Conservation (phyloP, 305 asterid species). For the Galium porrigens region DNA sequence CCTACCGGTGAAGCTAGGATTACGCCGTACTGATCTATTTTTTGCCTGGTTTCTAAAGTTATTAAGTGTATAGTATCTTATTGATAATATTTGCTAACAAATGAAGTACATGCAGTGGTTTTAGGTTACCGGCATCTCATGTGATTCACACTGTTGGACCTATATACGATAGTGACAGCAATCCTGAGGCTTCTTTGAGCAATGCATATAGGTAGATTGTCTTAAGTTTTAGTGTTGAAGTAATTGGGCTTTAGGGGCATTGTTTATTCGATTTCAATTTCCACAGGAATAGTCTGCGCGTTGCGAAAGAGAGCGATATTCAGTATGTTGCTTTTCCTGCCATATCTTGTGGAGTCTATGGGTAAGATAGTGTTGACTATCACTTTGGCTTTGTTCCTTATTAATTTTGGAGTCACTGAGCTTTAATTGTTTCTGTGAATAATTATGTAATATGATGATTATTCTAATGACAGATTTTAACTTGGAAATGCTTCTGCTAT, state of each 20-base stretch:
- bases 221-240: not conserved
- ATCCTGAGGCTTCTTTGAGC: conserved; percentile 52
- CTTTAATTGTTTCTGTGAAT: not conserved
- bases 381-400: not conserved
- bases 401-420: not conserved
- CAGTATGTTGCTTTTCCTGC: conserved; percentile 77
- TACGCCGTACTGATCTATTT: conserved; percentile 41
- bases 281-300: conserved; percentile 61
- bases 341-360: conserved; percentile 66
- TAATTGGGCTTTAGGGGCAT: not conserved
- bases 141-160: conserved; percentile 98
- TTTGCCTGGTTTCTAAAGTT: conserved; percentile 2
- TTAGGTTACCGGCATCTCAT: conserved; percentile 74
- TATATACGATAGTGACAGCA: conserved; percentile 36
- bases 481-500: not conserved
- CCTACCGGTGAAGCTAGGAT: conserved; percentile 95
- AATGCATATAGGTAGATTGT: conserved; percentile 56
- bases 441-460: not conserved
- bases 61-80: not conserved
- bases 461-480: not conserved
- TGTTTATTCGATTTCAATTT: conserved; percentile 6
- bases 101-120: conserved; percentile 44
- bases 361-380: conserved; percentile 26
- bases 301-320: conserved; percentile 60
- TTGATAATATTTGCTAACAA: conserved; percentile 13